These are phyloP conservation scores for Gymnopilus dilepis DNA, from an alignment of 768 basidiomycete genomes.

Conservation along the genomic window DNA sequence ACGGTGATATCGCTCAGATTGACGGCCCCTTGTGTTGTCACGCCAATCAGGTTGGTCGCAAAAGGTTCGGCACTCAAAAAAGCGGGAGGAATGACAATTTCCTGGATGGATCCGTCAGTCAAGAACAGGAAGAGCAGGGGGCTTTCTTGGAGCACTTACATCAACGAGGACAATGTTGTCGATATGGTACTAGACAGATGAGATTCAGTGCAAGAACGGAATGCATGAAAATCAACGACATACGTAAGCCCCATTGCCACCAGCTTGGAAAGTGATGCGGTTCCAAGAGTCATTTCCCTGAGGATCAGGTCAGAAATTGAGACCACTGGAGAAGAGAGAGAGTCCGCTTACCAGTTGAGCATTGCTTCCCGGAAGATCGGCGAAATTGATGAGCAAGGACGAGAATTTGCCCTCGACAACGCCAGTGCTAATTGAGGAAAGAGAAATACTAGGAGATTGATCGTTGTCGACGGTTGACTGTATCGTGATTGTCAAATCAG, in stretches of 20 bases:
- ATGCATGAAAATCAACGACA: constrained; percentile 19
- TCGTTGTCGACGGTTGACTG: constrained; percentile 42
- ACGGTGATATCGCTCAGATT: constrained; percentile 45
- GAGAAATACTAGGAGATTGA: constrained; percentile 43
- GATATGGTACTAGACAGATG: constrained; percentile 46
- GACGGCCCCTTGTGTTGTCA: constrained; percentile 53
- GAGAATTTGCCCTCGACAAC: constrained; percentile 46
- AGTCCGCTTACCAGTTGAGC: constrained; percentile 41
- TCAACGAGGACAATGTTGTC: constrained; percentile 54
- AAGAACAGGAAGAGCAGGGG: not conserved
- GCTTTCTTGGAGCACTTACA: constrained; percentile 34
- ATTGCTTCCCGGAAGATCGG: constrained; percentile 48
- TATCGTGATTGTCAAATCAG: constrained; percentile 48
- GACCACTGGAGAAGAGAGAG: not conserved
- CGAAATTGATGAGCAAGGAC: constrained; percentile 53
- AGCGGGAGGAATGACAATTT: constrained; percentile 49
- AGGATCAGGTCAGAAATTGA: not conserved
- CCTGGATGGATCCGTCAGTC: constrained; percentile 27
- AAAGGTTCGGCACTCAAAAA: constrained; percentile 60
- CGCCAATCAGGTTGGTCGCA: constrained; percentile 49
- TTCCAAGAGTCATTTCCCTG: constrained; percentile 52
- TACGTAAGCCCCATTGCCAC: constrained; percentile 48
- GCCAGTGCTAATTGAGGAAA: constrained; percentile 46
- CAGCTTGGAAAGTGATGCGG: constrained; percentile 53
- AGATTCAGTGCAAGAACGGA: not conserved